Evolutionary conservation across 106 monocot species (phyloP), one percentile per base, ranked within the genome.

Genomic region (Allium fistulosum): DNA sequence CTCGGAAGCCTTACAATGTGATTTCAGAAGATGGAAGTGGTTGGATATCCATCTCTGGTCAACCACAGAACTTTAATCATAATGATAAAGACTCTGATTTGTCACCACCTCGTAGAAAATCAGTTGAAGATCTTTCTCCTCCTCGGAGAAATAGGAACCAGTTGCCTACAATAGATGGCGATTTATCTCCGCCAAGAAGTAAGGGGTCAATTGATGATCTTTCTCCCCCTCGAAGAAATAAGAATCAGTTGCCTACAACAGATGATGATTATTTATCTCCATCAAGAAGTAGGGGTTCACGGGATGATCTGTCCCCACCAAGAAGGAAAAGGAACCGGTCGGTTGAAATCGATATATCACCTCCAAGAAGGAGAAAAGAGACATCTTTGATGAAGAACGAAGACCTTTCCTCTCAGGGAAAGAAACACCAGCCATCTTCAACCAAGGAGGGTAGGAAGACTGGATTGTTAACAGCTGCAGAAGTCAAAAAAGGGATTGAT

Each of bases 11-110:
- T 10, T 90, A 88, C 63, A 69, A 81, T 47, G 58, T 69, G 0
- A 83, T 92, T n/a, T 77, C 83, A 6, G 92, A 92, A 48, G 92
- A 96, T 46, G 92, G 96, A 28, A 96, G 96, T 50, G 96, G 96
- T 10, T 96, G 96, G 96, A 67, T 96, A 7, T 17, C 87, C 26
- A 52, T 92, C 11, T 68, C 72, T 11, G 69, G 80, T 2, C 53
- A 59, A 2, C 46, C 76, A 52, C 68, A 65, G 61, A 10, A 22
- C 7, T 46, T 46, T 10, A 46, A 6, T 22, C 60, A 27, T 14
- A 5, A n/a, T 59, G 15, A n/a, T 59, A 27, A 17, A 27, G 46
- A 64, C 15, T 11, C 58, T 5, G 70, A 70, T 12, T 16, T 75
- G 45, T 78, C 75, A 59, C 73, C 76, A 2, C 79, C 74, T 59